Base-by-base conservation (phyloP, 2,329 filamentous ascomycete species). In the Ophiostoma sp. region DNA sequence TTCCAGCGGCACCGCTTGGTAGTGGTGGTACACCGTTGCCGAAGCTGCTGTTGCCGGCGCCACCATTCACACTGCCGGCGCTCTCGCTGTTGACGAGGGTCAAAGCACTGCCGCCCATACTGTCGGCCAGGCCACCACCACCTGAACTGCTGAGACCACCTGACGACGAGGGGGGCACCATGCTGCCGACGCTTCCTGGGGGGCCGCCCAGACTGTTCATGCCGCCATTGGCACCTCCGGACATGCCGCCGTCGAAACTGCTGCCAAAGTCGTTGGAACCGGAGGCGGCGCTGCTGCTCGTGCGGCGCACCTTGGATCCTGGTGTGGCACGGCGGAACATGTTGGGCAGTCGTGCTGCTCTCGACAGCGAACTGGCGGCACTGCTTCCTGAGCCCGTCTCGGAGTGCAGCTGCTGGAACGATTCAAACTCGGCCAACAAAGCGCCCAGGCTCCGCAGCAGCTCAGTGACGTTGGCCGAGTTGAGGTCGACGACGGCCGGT, bases 351-450 rank as follows among this genome's bases (percentile, higher is more conserved):
- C 93, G 89, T 5, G 92, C 93, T 76, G 76, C 76, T 39, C 94
- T 89, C 19, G 91, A 91, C 17, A 97, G 86, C 2, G 91, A 92
- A 66, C 89, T 89, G 0, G 90, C 87, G 19, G 89, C 36, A 39
- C 61, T 87, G 74, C 87, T 86, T 63, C 74, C 55, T 52, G 71
- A 64, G 55, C 93, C 93, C 73, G 93, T 92, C 57, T 95, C 91
- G 22, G 92, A 90, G 82, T 97, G 94, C 3, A 96, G 88, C 79
- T 92, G 90, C 81, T 97, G 95, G 83, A 97, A 99, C 69, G 94
- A 90, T 78, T 99, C 96, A 82, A 97, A 99, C 83, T 99, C 96
- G 77, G 91, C 84, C 5, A 99, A 87, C 2, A 99, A 90, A 8
- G 92, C 90, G 80, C 97, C 95, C 69, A 98, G 87, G 52, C 93